A percentile compares a stretch with the other conserved stretches of the same genome.
Conservation (phyloP, 2,329 filamentous ascomycete species). For the Botrytis fabae region DNA sequence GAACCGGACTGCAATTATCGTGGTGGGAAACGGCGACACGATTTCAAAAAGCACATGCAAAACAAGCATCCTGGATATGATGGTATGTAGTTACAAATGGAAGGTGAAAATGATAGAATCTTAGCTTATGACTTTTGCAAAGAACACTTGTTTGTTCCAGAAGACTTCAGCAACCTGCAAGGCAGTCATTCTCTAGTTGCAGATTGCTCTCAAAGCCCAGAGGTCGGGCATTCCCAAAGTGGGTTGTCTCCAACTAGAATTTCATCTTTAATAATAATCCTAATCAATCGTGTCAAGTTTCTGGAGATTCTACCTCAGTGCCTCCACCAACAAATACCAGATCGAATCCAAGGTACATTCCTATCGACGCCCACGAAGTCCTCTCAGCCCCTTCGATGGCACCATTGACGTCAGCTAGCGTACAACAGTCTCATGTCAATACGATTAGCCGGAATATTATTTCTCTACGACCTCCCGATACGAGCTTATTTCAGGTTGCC, state of each 20-base stretch:
- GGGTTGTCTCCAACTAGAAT: not conserved
- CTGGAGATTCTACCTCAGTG: not conserved
- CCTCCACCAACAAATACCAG: not conserved
- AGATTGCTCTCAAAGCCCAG: not conserved
- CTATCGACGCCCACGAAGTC: not conserved
- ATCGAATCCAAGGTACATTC: not conserved
- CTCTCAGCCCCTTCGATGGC: not conserved
- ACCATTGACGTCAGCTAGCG: not conserved
- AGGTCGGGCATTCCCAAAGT: not conserved
- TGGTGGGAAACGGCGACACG: conserved; percentile 20
- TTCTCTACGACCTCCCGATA: not conserved
- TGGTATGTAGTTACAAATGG: conserved; percentile 6
- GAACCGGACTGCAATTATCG: conserved; percentile 22
- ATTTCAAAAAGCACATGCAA: conserved; percentile 20
- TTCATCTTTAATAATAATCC: not conserved
- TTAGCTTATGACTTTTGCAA: not conserved
- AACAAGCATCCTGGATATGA: conserved; percentile 21
- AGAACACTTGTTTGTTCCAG: conserved; percentile 21
- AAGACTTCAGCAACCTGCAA: conserved; percentile 15
- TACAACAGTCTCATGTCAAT: not conserved
- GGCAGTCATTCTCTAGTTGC: not conserved
- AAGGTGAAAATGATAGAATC: not conserved
- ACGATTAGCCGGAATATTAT: not conserved
- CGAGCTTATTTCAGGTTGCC: not conserved
- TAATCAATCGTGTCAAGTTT: conserved; percentile 6